Base-by-base conservation (phyloP, 2,329 filamentous ascomycete genomes). In the Colletotrichum neosansevieriae region DNA sequence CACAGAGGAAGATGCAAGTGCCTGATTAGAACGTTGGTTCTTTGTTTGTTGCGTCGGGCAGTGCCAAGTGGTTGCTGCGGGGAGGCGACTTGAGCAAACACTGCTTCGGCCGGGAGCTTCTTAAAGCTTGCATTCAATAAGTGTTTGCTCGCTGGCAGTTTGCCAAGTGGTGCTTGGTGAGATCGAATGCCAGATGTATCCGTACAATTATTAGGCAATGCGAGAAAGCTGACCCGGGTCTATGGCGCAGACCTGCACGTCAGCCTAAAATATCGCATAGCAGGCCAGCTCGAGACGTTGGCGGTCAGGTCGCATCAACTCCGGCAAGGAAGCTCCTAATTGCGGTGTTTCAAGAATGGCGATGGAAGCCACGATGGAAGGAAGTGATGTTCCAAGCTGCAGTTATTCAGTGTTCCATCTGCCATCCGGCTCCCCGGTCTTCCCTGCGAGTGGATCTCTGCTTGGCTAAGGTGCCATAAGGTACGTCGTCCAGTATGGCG, bases 311-410 rank as follows among this genome's bases (percentile, higher is more conserved):
- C 12, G n/a, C 36, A 53, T 6, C 17, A 19, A 17, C 13, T 32
- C 15, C 49, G 15, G 49, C 49, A 29, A 47, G 38, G 29, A 49
- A 29, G 47, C 32, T 38, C 32, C 60, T 47, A 13, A 47, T n/a
- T 13, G 47, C 9, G 40, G 11, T 56, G 61, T 68, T 65, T 65
- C 65, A 59, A 65, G 61, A 68, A 68, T 34, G 21, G 54, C 49
- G n/a, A 68, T 68, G 34, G 65, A 68, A 68, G 65, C 32, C 36
- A 17, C 11, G 42, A 68, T 67, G 47, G 65, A 68, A 68, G 49
- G 40, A 68, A 38, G 60, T 32, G 17, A 53, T 32, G 38, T 11
- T 65, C 61, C n/a, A n/a, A n/a, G n/a, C n/a, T n/a, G 50, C 32
- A 42, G 17, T 42, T 32, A 49, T 59, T 53, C 49, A 59, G 42